These are phyloP conservation scores for Reutealis trisperma DNA, from an alignment of 345 rosid genomes.

Conservation along the genomic window DNA sequence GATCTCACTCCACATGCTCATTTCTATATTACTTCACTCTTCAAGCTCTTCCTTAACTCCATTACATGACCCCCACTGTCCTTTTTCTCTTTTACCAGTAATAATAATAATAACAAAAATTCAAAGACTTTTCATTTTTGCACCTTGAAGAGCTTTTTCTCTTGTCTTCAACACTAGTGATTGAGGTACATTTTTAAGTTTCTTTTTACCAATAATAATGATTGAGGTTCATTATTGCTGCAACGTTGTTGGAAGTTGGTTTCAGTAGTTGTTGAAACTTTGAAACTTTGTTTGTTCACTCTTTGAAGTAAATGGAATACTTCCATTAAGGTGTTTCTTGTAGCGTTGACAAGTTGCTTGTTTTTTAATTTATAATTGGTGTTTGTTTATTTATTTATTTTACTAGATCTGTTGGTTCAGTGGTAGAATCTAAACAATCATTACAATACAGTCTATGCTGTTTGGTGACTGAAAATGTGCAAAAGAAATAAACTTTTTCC, in stretches of 20 bases:
- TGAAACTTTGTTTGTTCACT: slow-evolving; percentile 18
- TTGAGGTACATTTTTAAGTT: no score
- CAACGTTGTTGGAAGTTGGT: slow-evolving; percentile 28
- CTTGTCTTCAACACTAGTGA: background rate
- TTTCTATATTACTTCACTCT: background rate
- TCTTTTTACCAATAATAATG: background rate
- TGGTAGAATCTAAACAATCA: slow-evolving; percentile 4
- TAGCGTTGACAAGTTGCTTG: background rate
- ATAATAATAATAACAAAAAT: background rate
- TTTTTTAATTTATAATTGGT: background rate
- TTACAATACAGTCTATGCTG: slow-evolving; percentile 8
- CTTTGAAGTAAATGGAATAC: slow-evolving; percentile 22
- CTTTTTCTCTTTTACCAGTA: background rate
- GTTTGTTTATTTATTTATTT: background rate
- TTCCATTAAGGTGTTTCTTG: background rate
- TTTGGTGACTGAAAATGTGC: slow-evolving; percentile 17
- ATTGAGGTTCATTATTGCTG: slow-evolving; percentile 8
- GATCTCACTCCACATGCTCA: background rate
- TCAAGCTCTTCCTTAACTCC: background rate
- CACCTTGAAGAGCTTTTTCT: slow-evolving; percentile 15
- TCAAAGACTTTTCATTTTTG: slow-evolving; percentile 12
- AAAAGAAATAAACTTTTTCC: background rate
- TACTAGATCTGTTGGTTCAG: slow-evolving; percentile 31
- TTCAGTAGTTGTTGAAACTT: slow-evolving; percentile 39
- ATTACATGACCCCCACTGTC: background rate